phyloP scores from a whole-genome alignment of 768 basidiomycete species.

The Omphalotus guepiniiformis region DNA sequence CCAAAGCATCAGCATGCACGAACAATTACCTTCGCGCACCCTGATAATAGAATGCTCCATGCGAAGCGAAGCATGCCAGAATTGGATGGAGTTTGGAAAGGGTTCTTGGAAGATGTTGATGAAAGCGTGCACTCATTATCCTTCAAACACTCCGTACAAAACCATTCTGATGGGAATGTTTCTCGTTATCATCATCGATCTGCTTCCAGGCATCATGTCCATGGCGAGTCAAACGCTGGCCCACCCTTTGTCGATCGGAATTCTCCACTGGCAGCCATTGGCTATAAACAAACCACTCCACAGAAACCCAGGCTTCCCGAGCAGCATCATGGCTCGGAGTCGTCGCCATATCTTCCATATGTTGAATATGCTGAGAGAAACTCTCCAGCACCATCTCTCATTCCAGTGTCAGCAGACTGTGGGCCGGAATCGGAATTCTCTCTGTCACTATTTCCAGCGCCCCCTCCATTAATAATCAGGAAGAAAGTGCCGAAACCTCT shows the following conservation, averaged over 20 bases:
- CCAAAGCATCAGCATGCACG: constrained; percentile 5
- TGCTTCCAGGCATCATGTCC: not conserved
- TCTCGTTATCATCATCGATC: too few species aligned
- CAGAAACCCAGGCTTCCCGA: too few species aligned
- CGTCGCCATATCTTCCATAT: constrained; percentile 5
- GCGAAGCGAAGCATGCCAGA: constrained; percentile 17
- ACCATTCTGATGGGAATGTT: too few species aligned
- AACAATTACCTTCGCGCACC: constrained; percentile 6
- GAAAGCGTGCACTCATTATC: constrained; percentile 14
- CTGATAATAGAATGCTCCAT: constrained; percentile 2
- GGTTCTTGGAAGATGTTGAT: constrained; percentile 23
- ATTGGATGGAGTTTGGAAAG: constrained; percentile 26
- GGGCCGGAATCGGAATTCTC: constrained; percentile 2
- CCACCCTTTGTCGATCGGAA: not conserved
- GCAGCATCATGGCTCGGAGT: too few species aligned
- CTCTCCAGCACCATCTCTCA: not conserved
- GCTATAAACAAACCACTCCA: constrained; percentile 3
- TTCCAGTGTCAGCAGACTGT: not conserved
- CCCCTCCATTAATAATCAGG: constrained; percentile 13
- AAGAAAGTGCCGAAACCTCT: constrained; percentile 29
- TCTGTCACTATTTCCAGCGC: constrained; percentile 12
- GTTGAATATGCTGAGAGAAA: not conserved
- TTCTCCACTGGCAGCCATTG: not conserved
- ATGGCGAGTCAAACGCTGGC: not conserved
- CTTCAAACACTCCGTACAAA: constrained; percentile 2